Conservation (phyloP, 148 eudicot genomes). For the Pouteria glomerata region DNA sequence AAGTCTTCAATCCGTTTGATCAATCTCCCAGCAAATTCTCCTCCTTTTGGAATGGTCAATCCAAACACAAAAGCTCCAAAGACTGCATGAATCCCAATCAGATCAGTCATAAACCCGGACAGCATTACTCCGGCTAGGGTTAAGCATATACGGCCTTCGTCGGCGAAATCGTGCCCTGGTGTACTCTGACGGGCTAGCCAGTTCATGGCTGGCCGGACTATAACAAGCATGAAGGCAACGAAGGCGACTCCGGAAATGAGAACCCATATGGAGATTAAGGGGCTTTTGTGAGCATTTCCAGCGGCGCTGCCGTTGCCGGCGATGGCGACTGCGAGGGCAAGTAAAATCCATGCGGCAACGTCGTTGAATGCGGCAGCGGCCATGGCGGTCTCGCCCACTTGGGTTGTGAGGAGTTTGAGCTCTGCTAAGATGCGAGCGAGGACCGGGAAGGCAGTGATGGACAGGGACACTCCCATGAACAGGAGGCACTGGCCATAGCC, state of each 20-base stretch:
- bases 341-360: too few species aligned
- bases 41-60: slow-evolving; percentile 60
- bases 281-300: too few species aligned
- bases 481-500: slow-evolving; percentile 26
- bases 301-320: too few species aligned
- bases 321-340: too few species aligned
- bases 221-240: slow-evolving; percentile 32
- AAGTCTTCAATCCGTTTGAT: slow-evolving; percentile 63
- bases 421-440: slow-evolving; percentile 46
- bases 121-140: slow-evolving; percentile 55
- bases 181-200: slow-evolving; percentile 46
- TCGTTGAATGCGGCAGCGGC: too few species aligned
- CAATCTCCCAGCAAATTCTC: slow-evolving; percentile 43
- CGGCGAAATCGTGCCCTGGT: slow-evolving; percentile 46
- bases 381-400: too few species aligned
- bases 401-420: too few species aligned
- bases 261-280: slow-evolving; percentile 18
- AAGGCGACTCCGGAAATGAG: slow-evolving; percentile 32
- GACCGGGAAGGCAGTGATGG: slow-evolving; percentile 51
- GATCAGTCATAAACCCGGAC: slow-evolving; percentile 57
- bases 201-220: slow-evolving; percentile 32
- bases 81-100: slow-evolving; percentile 57
- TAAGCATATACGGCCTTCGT: slow-evolving; percentile 47
- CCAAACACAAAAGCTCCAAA: slow-evolving; percentile 70
- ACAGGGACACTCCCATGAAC: slow-evolving; percentile 49